Percentiles rank a stretch among this genome's conserved stretches.
Conservation (phyloP, 495 filamentous ascomycete species). For the Aspergillus mulundensis region DNA sequence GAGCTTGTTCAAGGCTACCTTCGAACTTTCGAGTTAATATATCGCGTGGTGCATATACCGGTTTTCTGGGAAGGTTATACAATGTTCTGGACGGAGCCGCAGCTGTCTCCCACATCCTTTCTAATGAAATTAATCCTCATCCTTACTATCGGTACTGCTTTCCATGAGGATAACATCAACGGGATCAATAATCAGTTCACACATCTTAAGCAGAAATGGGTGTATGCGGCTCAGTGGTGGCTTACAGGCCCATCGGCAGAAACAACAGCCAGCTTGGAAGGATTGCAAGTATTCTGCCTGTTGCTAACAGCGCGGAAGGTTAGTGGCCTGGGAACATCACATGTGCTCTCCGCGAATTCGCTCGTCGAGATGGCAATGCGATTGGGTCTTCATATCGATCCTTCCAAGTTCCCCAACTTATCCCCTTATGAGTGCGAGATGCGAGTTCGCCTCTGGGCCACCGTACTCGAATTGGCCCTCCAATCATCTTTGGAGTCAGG, state of each 20-base stretch:
- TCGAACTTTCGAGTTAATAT: slow-evolving; percentile 39
- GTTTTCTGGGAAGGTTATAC: slow-evolving; percentile 46
- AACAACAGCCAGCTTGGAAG: slow-evolving; percentile 34
- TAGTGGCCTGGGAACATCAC: slow-evolving; percentile 40
- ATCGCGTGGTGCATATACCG: slow-evolving; percentile 46
- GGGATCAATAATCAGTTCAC: background rate
- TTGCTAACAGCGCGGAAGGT: slow-evolving; percentile 46
- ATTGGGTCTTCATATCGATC: slow-evolving; percentile 54
- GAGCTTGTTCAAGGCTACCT: slow-evolving; percentile 44
- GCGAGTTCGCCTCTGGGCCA: slow-evolving; percentile 54
- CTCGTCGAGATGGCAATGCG: slow-evolving; percentile 46
- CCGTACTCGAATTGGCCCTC: slow-evolving; percentile 48
- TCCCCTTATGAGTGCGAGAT: slow-evolving; percentile 46
- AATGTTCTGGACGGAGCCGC: slow-evolving; percentile 31
- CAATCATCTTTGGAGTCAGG: background rate
- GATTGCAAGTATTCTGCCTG: slow-evolving; percentile 49
- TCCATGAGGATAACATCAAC: slow-evolving; percentile 9
- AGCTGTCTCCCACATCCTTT: slow-evolving; percentile 15
- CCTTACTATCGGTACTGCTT: slow-evolving; percentile 28
- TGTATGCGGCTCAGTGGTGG: slow-evolving; percentile 53
- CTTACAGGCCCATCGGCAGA: slow-evolving; percentile 47
- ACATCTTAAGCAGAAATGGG: slow-evolving; percentile 31
- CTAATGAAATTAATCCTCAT: slow-evolving; percentile 23
- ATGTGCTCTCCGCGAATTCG: slow-evolving; percentile 47
- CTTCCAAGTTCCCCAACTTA: slow-evolving; percentile 42